A percentile compares a stretch with the other conserved stretches of the same genome.
Conservation (phyloP, 2,329 filamentous ascomycete genomes). For the Diplocarpon rosae region DNA sequence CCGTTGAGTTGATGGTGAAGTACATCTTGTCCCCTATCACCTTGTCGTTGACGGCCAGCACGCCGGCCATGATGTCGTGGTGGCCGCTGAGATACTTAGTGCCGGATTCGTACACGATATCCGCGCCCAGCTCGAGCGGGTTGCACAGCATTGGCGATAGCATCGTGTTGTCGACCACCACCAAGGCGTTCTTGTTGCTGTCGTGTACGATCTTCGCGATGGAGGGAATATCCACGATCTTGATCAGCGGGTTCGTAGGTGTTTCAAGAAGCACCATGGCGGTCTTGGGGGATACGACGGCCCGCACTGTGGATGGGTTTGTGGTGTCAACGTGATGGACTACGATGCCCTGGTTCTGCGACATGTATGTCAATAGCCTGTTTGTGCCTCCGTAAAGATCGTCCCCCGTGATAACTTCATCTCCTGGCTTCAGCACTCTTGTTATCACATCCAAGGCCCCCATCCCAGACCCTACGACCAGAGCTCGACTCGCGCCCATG, state of each 20-base stretch:
- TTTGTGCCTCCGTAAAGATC: constrained; percentile 95
- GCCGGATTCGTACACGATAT: constrained; percentile 94
- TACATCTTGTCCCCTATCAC: constrained; percentile 79
- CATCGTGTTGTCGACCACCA: constrained; percentile 98
- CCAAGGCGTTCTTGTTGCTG: constrained; percentile 65
- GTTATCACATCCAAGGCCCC: constrained; percentile 94
- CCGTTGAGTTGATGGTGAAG: constrained; percentile 94
- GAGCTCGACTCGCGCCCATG: constrained; percentile 85
- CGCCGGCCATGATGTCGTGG: constrained; percentile 97
- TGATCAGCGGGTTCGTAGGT: constrained; percentile 95
- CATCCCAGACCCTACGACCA: constrained; percentile 96
- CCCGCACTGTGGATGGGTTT: constrained; percentile 55
- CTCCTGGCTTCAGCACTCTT: constrained; percentile 76
- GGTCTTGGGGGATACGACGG: constrained; percentile 66
- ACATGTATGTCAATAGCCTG: constrained; percentile 83
- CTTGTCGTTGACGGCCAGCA: constrained; percentile 81
- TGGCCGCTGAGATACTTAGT: constrained; percentile 97
- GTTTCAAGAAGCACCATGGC: constrained; percentile 94
- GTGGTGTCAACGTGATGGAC: constrained; percentile 98
- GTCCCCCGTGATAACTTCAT: constrained; percentile 94
- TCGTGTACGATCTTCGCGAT: constrained; percentile 71
- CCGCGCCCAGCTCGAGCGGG: constrained; percentile 85
- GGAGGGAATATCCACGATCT: constrained; percentile 82
- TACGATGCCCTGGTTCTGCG: constrained; percentile 78
- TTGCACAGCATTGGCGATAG: constrained; percentile 90